Evolutionary conservation across 2,329 filamentous ascomycete genomes (phyloP), one percentile per base, ranked within the genome.

Genomic region (Fusarium equiseti): DNA sequence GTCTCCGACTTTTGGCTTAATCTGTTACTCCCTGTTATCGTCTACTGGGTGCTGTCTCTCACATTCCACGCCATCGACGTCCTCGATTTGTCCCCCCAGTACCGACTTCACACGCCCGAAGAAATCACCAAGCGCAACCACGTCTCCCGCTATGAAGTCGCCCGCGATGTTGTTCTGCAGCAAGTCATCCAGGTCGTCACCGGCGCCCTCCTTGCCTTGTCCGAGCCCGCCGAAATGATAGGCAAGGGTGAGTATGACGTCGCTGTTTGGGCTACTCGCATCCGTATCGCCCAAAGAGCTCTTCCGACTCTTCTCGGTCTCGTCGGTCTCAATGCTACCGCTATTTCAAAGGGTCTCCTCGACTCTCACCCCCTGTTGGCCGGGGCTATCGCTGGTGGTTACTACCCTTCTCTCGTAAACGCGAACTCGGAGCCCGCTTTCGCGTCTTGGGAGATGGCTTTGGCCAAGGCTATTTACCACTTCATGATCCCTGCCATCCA

Each of bases 21-120:
- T 48, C 85, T 97, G 63, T 80, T 95, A 49, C 83, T 92, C 16
- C 95, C 95, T 31, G 87, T 98, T 66, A 79, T 93, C 75, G 92
- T 91, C 62, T 99, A 99, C 86, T 99, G 96, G 96, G 82, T 84
- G 24, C 83, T 97, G 32, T 98, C 95, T 22, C 82, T 93, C 79
- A 83, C 95, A 78, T 99, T 97, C 84, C 95, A 98, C 84, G 78
- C 90, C 73, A 90, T 98, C 77, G 96, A 99, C 82, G 85, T 90
- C 63, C 90, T 91, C 82, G 93, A 98, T 80, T 83, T 95, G 40
- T 97, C 95, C 79, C 91, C 95, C 20, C 89, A 97, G 76, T 98
- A 98, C 82, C 92, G 96, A 69, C 86, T 99, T 44, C 96, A 99
- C 82, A 98, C 96, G 0, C 96, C 96, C 16, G 94, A 94, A 55